A percentile compares a stretch with the other conserved stretches of the same genome.
Conservation (phyloP, 75 land plant species). For the Selaginella tamariscina region DNA sequence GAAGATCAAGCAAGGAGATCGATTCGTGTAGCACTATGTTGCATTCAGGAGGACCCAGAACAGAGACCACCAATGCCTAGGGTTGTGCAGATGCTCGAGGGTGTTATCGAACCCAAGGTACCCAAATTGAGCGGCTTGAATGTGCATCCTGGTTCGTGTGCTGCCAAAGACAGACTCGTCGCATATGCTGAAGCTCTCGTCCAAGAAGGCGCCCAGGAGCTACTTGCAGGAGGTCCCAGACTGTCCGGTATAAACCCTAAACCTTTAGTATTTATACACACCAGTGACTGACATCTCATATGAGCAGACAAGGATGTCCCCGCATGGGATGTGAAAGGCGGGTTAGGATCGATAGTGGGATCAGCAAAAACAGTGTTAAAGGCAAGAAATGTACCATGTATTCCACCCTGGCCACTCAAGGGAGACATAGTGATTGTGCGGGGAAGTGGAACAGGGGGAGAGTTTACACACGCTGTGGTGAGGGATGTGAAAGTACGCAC, state of each 20-base stretch:
- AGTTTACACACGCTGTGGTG: conserved; percentile 16
- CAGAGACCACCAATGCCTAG: neutral
- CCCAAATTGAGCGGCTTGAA: neutral
- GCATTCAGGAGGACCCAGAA: conserved; percentile 2
- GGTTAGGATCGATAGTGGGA: neutral
- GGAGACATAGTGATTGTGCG: conserved; percentile 19
- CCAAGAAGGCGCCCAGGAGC: neutral
- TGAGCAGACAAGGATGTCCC: neutral
- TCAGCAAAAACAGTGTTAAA: neutral
- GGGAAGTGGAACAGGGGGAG: conserved; percentile 10
- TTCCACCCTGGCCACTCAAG: conserved; percentile 21
- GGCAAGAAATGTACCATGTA: conserved; percentile 16
- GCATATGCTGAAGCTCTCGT: neutral
- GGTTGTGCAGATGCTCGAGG: conserved; percentile 10
- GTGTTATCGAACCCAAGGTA: neutral
- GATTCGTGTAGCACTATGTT: neutral
- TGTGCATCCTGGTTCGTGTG: neutral
- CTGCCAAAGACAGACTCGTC: neutral
- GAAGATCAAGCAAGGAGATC: conserved; percentile 4
- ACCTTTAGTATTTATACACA: neutral
- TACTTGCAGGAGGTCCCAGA: neutral
- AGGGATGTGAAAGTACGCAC: conserved; percentile 19
- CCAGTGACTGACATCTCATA: neutral
- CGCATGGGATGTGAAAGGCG: conserved; percentile 3
- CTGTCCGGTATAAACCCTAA: neutral